Evolutionary conservation across 164 flowering plant genomes (phyloP), one percentile per base, ranked within the genome.

Genomic region (Taxillus chinensis): DNA sequence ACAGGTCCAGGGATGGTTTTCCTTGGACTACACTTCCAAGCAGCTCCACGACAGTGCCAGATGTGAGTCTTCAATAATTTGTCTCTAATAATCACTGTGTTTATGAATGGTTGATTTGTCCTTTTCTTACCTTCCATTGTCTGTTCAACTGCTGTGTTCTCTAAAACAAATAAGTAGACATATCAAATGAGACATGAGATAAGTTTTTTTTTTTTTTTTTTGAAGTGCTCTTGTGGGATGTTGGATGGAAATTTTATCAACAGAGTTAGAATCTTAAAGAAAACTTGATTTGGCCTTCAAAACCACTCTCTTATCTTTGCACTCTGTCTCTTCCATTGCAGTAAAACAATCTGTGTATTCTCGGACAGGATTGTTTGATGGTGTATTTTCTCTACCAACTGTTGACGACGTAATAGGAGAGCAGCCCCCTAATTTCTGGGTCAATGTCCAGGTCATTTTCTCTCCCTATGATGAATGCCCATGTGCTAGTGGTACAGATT

Each of bases 401-500:
- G 79, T 86, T 45, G 78, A 77, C 6, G 87, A 83, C 69, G 67
- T 67, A 3, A 3, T 16, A 13, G 77, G 78, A 9, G 37, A 66
- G 38, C 68, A 61, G 59, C 77, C 81, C 3, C 60, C 75, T 1
- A 59, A 41, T 9, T 51, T 88, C n/a, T 92, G 98, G 98, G 40
- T 89, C 55, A 86, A 82, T 71, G 87, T 87, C 60, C 80, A 80
- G 90, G 96, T 87, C 39, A 49, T 41, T 61, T 27, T 41, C 59
- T 0, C 43, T 62, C 10, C 41, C 60, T 61, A 11, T 67, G 15
- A 11, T 27, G 8, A 37, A 12, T 55, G 43, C 2, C 7, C 59
- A 4, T 0, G 39, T 27, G 58, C 13, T 52, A 2, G 5, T 43
- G 7, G 27, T 27, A 27, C 0, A 27, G 27, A 27, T 27, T 27